A percentile compares a stretch with the other conserved stretches of the same genome.
Conservation (phyloP, 2,329 filamentous ascomycete species). For the Phaeosphaeriaceae sp. region DNA sequence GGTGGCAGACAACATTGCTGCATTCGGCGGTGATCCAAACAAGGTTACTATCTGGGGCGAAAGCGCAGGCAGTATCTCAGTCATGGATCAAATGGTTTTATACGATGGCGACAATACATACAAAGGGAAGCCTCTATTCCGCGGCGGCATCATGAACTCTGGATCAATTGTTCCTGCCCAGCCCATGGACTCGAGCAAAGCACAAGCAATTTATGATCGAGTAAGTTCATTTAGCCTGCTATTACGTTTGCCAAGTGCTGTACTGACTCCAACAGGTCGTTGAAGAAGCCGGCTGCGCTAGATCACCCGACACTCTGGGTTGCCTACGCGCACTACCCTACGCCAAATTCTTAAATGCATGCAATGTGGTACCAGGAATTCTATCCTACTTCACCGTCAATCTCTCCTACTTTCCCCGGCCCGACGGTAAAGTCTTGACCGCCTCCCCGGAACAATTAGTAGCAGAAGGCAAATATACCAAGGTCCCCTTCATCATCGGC, state of each 20-base stretch:
- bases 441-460: conserved; percentile 68
- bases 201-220: conserved; percentile 63
- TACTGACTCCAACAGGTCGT: conserved; percentile 59
- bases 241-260: conserved; percentile 55
- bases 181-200: conserved; percentile 69
- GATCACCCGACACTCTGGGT: conserved; percentile 51
- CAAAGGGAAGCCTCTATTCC: conserved; percentile 76
- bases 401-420: conserved; percentile 75
- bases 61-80: conserved; percentile 64
- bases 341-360: conserved; percentile 63
- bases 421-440: conserved; percentile 68
- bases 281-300: conserved; percentile 53
- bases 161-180: conserved; percentile 49
- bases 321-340: conserved; percentile 58
- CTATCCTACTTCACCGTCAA: conserved; percentile 72
- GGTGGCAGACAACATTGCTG: conserved; percentile 77
- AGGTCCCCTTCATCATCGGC: conserved; percentile 70
- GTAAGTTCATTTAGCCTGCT: conserved; percentile 28
- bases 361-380: conserved; percentile 72
- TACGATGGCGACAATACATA: conserved; percentile 76
- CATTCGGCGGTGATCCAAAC: conserved; percentile 79
- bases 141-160: conserved; percentile 73
- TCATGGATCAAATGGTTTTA: conserved; percentile 76
- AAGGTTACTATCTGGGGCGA: conserved; percentile 84
- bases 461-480: conserved; percentile 60